phyloP scores from a whole-genome alignment of 306 rosid species.

The Ormosia emarginata region DNA sequence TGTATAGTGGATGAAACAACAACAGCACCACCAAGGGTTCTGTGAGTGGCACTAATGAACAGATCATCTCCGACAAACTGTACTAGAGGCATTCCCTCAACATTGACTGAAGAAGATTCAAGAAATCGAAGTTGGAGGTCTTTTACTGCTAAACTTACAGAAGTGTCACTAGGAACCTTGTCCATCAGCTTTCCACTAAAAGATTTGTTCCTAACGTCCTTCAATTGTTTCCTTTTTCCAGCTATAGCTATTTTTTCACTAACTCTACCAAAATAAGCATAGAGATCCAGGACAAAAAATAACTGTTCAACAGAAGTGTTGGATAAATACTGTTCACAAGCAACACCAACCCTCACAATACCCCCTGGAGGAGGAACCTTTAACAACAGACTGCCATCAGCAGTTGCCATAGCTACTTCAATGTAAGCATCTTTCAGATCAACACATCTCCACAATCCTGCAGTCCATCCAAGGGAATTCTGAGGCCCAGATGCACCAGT shows the following conservation, averaged over 20 bases:
- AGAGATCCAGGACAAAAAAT: slow-evolving; percentile 77
- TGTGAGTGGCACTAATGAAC: slow-evolving; percentile 68
- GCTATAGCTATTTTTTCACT: slow-evolving; percentile 65
- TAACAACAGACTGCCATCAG: slow-evolving; percentile 81
- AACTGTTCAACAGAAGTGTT: slow-evolving; percentile 81
- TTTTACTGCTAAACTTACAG: slow-evolving; percentile 57
- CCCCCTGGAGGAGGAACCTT: slow-evolving; percentile 92
- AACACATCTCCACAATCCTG: slow-evolving; percentile 85
- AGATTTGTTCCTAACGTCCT: slow-evolving; percentile 25
- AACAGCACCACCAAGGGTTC: slow-evolving; percentile 89
- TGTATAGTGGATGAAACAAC: slow-evolving; percentile 70
- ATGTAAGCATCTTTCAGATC: slow-evolving; percentile 61
- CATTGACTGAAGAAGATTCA: slow-evolving; percentile 59
- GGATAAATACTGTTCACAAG: slow-evolving; percentile 71
- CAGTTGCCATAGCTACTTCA: slow-evolving; percentile 90
- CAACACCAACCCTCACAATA: slow-evolving; percentile 81
- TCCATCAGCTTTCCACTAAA: slow-evolving; percentile 51
- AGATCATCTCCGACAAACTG: slow-evolving; percentile 77
- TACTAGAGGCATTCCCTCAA: slow-evolving; percentile 69
- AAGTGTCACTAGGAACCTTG: slow-evolving; percentile 79
- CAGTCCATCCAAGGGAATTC: slow-evolving; percentile 49
- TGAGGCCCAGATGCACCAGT: slow-evolving; percentile 35
- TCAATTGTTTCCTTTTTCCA: slow-evolving; percentile 49
- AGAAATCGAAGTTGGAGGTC: slow-evolving; percentile 76
- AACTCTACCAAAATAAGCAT: slow-evolving; percentile 72